phyloP scores from a whole-genome alignment of 495 filamentous ascomycete species.

The Hyaloscypha variabilis region DNA sequence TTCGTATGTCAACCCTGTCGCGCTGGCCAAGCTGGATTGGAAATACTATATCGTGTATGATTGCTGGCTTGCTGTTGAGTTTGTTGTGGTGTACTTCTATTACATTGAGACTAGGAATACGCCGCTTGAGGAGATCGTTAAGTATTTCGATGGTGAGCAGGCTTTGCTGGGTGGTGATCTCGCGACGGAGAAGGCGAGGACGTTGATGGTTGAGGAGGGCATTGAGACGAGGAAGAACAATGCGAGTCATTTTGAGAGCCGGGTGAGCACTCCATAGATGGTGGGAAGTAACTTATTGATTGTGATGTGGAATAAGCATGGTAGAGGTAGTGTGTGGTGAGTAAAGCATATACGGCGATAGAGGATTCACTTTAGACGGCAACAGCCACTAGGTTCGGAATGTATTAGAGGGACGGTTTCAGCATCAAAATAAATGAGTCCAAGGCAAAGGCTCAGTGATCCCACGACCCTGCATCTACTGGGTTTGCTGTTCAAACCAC shows the following conservation, averaged over 20 bases:
- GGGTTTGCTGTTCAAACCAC: too few species aligned
- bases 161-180: conserved; percentile 26
- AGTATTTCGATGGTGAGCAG: conserved; percentile 29
- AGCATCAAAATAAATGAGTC: too few species aligned
- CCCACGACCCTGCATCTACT: too few species aligned
- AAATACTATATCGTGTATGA: conserved; percentile 48
- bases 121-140: conserved; percentile 30
- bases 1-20: conserved; percentile 52
- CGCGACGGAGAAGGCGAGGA: conserved; percentile 20
- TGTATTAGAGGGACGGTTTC: too few species aligned
- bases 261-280: background rate
- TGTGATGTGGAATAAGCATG: too few species aligned
- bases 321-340: too few species aligned
- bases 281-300: too few species aligned
- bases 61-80: conserved; percentile 46
- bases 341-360: too few species aligned
- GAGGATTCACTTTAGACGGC: too few species aligned
- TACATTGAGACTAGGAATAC: conserved; percentile 37
- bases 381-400: too few species aligned
- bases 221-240: background rate
- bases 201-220: conserved; percentile 13
- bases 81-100: conserved; percentile 49
- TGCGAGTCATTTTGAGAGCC: background rate
- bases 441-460: too few species aligned
- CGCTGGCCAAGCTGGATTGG: conserved; percentile 45